A percentile compares a stretch with the other conserved stretches of the same genome.
phyloP scores from a whole-genome alignment of 2,329 filamentous ascomycete species.

The Aspergillus udagawae region DNA sequence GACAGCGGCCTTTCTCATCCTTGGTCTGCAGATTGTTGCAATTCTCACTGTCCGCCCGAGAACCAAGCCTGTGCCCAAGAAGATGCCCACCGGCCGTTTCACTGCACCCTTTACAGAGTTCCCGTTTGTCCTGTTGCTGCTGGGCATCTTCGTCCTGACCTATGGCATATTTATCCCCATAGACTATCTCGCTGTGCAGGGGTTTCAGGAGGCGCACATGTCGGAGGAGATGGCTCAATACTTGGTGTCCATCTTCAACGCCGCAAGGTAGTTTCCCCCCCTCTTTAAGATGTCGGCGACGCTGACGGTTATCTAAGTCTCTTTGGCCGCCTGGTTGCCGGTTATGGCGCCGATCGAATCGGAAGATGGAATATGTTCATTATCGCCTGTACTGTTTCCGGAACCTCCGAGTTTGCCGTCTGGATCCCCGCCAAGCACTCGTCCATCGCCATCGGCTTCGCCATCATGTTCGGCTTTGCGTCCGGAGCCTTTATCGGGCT shows the following conservation, averaged over 20 bases:
- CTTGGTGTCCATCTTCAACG: conserved; percentile 52
- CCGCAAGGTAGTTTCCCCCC: conserved; percentile 29
- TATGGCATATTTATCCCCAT: conserved; percentile 57
- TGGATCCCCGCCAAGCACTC: conserved; percentile 52
- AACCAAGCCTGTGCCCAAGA: conserved; percentile 21
- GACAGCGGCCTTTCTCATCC: conserved; percentile 55
- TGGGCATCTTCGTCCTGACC: conserved; percentile 36
- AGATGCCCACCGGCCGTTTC: not conserved
- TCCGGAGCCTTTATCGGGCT: conserved; percentile 56
- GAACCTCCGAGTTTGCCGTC: conserved; percentile 49
- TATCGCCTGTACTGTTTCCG: conserved; percentile 41
- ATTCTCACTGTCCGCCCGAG: conserved; percentile 48
- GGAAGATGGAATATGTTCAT: conserved; percentile 54
- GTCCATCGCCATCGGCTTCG: conserved; percentile 55
- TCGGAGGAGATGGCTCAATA: conserved; percentile 47
- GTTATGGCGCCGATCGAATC: conserved; percentile 50
- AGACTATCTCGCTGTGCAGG: conserved; percentile 41
- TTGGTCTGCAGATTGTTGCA: conserved; percentile 52
- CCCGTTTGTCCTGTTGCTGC: conserved; percentile 8
- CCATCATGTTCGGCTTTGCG: conserved; percentile 62
- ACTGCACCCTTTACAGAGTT: conserved; percentile 44
- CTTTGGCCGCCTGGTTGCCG: conserved; percentile 53
- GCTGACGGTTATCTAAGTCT: conserved; percentile 26
- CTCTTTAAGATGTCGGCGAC: not conserved
- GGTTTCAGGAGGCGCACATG: conserved; percentile 30